These are phyloP conservation scores for Actinidia polygama DNA, from an alignment of 179 eudicot genomes.

Conservation along the genomic window DNA sequence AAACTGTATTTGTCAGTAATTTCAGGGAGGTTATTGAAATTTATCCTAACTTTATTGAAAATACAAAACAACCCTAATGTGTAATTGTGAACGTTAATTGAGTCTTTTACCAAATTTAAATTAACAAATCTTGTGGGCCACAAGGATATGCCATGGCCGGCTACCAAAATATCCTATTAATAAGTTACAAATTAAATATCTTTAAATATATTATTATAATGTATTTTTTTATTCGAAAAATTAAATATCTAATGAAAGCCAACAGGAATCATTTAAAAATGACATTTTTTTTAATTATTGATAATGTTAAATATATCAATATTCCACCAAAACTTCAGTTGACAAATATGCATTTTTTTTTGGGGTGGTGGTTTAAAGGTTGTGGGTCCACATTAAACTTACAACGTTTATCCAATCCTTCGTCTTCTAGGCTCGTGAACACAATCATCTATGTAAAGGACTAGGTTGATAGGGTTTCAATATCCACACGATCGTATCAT, in stretches of 20 bases:
- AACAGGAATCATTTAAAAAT: background rate
- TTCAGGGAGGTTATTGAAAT: too few species aligned
- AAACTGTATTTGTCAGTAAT: too few species aligned
- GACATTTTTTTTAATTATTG: background rate
- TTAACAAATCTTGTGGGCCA: conserved; percentile 1
- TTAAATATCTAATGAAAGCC: background rate
- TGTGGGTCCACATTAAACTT: too few species aligned
- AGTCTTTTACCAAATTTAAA: background rate
- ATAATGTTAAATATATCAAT: background rate
- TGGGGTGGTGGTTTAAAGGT: too few species aligned
- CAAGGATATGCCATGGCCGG: conserved; percentile 12
- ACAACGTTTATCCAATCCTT: too few species aligned
- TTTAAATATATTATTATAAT: background rate
- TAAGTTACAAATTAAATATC: background rate
- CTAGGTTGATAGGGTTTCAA: too few species aligned
- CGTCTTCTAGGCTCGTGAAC: too few species aligned
- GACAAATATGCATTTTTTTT: too few species aligned
- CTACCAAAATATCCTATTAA: background rate
- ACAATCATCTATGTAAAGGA: too few species aligned
- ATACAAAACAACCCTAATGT: too few species aligned
- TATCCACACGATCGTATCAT: too few species aligned
- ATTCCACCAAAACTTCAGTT: background rate
- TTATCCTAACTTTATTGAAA: conserved; percentile 10
- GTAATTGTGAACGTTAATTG: background rate
- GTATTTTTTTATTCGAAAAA: too few species aligned